A percentile compares a stretch with the other conserved stretches of the same genome.
phyloP scores from a whole-genome alignment of 441 rosid genomes.

The Erodium chrysanthum region DNA sequence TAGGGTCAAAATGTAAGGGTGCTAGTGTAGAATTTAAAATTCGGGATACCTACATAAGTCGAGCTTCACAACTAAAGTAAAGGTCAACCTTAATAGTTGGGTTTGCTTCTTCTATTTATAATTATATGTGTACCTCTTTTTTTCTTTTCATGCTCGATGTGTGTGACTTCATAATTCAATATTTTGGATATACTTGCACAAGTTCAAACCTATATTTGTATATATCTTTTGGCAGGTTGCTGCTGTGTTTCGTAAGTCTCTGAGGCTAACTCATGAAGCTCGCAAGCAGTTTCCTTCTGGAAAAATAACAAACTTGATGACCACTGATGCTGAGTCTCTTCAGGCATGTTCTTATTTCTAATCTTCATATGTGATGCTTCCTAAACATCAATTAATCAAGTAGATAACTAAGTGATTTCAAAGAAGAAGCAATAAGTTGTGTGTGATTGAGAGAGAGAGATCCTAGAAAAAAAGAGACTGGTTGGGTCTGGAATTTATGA shows the following conservation, averaged over 20 bases:
- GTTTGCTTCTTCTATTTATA: no score
- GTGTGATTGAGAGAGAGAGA: no score
- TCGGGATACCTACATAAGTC: no score
- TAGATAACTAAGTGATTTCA: background rate
- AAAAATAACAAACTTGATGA: conserved; percentile 98
- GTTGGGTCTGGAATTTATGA: no score
- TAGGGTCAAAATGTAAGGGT: background rate
- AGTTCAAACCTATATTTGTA: background rate
- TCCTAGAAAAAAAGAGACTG: no score
- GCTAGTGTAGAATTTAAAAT: no score
- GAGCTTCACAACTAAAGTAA: no score
- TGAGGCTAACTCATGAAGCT: conserved; percentile 84
- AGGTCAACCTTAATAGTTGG: no score
- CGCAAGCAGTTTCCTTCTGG: conserved; percentile 82
- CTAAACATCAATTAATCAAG: background rate
- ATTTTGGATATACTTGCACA: conserved; percentile 1
- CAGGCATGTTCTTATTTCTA: conserved; percentile 44
- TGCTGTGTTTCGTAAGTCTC: conserved; percentile 89
- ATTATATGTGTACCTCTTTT: no score
- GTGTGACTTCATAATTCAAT: no score
- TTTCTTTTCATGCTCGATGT: no score
- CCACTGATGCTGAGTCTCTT: conserved; percentile 93
- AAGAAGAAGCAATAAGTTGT: background rate
- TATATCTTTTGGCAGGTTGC: conserved; percentile 50
- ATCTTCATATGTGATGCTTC: conserved; percentile 7